Percentiles rank a stretch among this genome's conserved stretches.
Conservation (phyloP, 768 basidiomycete genomes). For the Phanerodontia chrysosporium region DNA sequence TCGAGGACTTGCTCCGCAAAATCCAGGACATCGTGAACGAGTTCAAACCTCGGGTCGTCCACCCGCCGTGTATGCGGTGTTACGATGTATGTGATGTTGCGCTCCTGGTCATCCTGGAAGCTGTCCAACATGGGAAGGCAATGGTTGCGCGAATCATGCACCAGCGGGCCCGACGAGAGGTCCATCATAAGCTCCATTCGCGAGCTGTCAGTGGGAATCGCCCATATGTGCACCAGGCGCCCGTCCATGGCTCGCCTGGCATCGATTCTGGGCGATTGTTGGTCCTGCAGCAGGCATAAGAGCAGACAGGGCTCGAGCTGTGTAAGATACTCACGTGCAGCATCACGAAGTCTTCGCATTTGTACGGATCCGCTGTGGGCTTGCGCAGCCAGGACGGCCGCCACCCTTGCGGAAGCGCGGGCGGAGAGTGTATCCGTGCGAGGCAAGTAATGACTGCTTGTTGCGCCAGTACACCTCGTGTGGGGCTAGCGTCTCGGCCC, state of each 20-base stretch:
- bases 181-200: constrained; percentile 11
- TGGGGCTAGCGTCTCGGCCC: no score
- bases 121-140: constrained; percentile 19
- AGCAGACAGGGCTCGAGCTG: not conserved
- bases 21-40: no score
- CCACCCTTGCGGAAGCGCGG: constrained; percentile 26
- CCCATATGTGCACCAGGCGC: constrained; percentile 15
- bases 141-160: constrained; percentile 18
- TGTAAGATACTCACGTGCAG: not conserved
- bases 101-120: constrained; percentile 8
- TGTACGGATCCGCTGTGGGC: not conserved
- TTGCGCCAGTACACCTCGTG: no score
- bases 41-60: no score
- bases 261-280: constrained; percentile 10
- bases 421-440: constrained; percentile 20
- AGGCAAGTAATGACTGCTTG: not conserved
- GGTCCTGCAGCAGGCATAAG: not conserved
- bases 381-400: constrained; percentile 23
- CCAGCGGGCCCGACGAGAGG: constrained; percentile 4
- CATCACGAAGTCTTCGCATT: constrained; percentile 8
- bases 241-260: constrained; percentile 15
- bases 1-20: no score
- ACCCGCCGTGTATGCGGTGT: no score
- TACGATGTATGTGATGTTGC: no score
- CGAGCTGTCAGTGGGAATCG: not conserved